A percentile compares a stretch with the other conserved stretches of the same genome.
These are phyloP conservation scores for Sporothrix schenckii DNA, from an alignment of 2,329 filamentous ascomycete species.

Conservation along the genomic window DNA sequence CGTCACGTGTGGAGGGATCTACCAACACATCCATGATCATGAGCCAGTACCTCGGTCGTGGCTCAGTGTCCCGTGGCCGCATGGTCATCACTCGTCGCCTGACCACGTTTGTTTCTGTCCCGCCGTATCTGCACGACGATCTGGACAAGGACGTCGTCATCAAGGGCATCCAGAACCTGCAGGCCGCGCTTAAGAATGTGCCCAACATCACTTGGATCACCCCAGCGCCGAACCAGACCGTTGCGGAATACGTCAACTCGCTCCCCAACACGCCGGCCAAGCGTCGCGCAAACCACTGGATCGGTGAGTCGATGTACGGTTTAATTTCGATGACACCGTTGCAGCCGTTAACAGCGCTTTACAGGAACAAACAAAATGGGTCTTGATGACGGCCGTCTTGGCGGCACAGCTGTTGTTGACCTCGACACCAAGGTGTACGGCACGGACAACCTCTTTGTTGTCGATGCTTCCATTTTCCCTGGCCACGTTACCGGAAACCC, in stretches of 20 bases:
- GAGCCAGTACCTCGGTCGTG: constrained; percentile 66
- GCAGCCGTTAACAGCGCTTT: background rate
- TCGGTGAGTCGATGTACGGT: constrained; percentile 43
- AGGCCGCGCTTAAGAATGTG: constrained; percentile 57
- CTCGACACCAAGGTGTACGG: constrained; percentile 66
- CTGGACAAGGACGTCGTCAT: constrained; percentile 66
- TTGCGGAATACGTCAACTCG: constrained; percentile 59
- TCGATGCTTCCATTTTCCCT: constrained; percentile 61
- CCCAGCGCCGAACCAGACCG: constrained; percentile 55
- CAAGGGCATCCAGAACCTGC: constrained; percentile 63
- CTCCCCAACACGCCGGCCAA: constrained; percentile 47
- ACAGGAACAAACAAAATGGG: constrained; percentile 61
- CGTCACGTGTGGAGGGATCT: constrained; percentile 45
- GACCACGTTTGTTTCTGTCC: constrained; percentile 59
- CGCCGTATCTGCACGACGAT: constrained; percentile 62
- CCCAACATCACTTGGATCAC: constrained; percentile 58
- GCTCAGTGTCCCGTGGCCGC: constrained; percentile 61
- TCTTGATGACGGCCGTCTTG: constrained; percentile 55
- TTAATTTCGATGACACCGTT: too few species aligned
- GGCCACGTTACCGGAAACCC: constrained; percentile 64
- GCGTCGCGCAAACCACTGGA: constrained; percentile 57
- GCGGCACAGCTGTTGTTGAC: constrained; percentile 64
- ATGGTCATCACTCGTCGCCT: constrained; percentile 63
- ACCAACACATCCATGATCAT: constrained; percentile 50
- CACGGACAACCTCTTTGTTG: constrained; percentile 65